These are phyloP conservation scores for Pleurotus ostreatus DNA, from an alignment of 768 basidiomycete genomes.

Conservation along the genomic window DNA sequence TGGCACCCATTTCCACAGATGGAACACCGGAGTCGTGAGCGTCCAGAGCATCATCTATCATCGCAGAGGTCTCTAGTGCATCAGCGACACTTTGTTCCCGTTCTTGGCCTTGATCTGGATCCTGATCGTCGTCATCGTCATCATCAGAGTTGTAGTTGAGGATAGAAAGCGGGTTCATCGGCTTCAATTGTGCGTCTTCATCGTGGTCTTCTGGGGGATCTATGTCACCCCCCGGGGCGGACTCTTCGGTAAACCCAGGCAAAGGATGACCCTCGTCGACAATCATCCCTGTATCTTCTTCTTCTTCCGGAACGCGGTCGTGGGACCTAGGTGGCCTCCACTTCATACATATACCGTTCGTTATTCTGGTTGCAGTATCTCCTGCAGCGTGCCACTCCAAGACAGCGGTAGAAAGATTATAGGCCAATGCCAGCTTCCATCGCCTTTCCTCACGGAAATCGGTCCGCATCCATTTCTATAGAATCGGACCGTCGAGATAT, in stretches of 20 bases:
- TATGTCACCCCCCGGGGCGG: constrained; percentile 24
- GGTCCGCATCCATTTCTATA: constrained; percentile 91
- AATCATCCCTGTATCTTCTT: constrained; percentile 12
- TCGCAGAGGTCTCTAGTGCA: constrained; percentile 47
- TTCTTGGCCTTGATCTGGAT: constrained; percentile 52
- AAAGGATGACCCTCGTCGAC: background rate
- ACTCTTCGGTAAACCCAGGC: constrained; percentile 13
- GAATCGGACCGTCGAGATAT: background rate
- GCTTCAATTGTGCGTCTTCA: background rate
- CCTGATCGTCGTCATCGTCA: constrained; percentile 61
- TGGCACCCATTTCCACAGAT: constrained; percentile 17
- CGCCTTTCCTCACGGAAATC: constrained; percentile 93
- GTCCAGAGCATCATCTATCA: constrained; percentile 59
- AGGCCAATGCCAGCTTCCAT: constrained; percentile 88
- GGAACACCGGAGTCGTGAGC: constrained; percentile 26
- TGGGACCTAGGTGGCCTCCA: constrained; percentile 51
- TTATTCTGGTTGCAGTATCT: constrained; percentile 57
- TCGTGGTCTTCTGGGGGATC: constrained; percentile 10
- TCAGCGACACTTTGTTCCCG: constrained; percentile 49
- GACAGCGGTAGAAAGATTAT: constrained; percentile 75
- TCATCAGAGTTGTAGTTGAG: constrained; percentile 64
- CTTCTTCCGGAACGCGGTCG: constrained; percentile 26
- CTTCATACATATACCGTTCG: constrained; percentile 62
- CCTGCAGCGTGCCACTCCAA: constrained; percentile 84
- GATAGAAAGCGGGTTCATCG: constrained; percentile 31